Base-by-base conservation (phyloP, 2,329 filamentous ascomycete species). In the Bipolaris bicolor region DNA sequence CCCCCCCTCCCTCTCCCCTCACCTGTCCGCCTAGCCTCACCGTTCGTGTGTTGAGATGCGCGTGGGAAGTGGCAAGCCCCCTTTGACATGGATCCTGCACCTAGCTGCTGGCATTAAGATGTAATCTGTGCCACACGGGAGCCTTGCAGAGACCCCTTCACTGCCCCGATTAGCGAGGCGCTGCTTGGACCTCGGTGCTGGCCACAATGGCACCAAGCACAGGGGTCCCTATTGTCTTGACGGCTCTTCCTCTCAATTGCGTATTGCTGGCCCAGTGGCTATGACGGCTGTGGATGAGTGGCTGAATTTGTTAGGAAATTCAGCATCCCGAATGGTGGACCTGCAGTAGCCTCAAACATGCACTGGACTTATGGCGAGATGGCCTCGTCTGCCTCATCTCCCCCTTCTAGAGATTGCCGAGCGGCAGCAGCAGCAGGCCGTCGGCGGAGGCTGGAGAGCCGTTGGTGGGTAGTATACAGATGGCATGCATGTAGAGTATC, bases 301-400 rank as follows among this genome's bases (percentile, higher is more conserved):
- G 51, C 40, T 60, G 41, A 29, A 46, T 50, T 41, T 43, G 40
- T 49, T 57, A 50, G 51, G 44, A 49, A 48, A 20, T 46, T 55
- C 39, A 45, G 41, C 44, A 43, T 52, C 57, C 58, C 36, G 56
- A 60, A 56, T 18, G 18, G 58, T 58, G 58, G 56, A 62, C 64
- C 57, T 67, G 63, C 63, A 68, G 60, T 66, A 67, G 63, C 45
- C 45, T 61, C 57, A 67, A 68, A 66, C 63, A 50, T 39, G 29
- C 46, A 39, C 53, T 55, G 37, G 58, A 55, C 36, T 55, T 40
- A 34, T 57, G 24, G 44, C 46, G 44, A 36, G 49, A 26, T 51
- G 18, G 24, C 40, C 37, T 45, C 41, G 15, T 7, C n/a, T 49
- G 13, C 56, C 49, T 39, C 49, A 47, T 41, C 31, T 49, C 13